These are phyloP conservation scores for Tetrahymena borealis DNA, from an alignment of 73 alveolate species.

Conservation along the genomic window DNA sequence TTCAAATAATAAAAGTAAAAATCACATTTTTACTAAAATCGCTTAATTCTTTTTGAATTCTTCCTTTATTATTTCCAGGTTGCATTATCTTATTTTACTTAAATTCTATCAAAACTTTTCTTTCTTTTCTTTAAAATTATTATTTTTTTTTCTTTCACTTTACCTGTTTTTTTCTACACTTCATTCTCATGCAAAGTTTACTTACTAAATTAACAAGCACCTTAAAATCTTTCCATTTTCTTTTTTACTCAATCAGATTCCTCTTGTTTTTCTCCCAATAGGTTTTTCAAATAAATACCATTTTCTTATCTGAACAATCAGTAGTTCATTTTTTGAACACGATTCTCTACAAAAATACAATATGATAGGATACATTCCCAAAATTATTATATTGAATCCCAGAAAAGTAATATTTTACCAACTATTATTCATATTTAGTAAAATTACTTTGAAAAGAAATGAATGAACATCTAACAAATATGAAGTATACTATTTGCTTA, in stretches of 20 bases:
- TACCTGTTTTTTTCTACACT: neutral
- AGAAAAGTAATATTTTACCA: too few relatives aligned
- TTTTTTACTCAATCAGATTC: too few relatives aligned
- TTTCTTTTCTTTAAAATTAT: neutral
- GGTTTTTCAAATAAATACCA: neutral
- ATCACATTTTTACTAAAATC: neutral
- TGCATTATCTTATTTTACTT: neutral
- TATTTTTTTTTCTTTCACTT: neutral
- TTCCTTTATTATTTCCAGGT: slow-evolving; percentile 1
- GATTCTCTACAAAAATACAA: too few relatives aligned
- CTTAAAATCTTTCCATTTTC: neutral
- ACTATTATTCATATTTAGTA: too few relatives aligned
- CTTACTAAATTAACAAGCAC: neutral
- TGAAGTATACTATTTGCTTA: too few relatives aligned
- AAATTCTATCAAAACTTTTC: neutral
- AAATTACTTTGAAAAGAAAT: too few relatives aligned
- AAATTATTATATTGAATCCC: too few relatives aligned
- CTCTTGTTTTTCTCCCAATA: too few relatives aligned
- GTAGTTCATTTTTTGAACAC: too few relatives aligned
- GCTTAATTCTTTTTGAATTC: slow-evolving; percentile 1
- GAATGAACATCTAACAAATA: too few relatives aligned
- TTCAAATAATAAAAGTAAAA: neutral
- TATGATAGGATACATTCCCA: too few relatives aligned
- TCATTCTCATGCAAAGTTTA: neutral
- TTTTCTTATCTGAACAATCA: too few relatives aligned